These are phyloP conservation scores for Podila clonocystis DNA, from an alignment of 192 early-diverging fungal species.

Conservation along the genomic window DNA sequence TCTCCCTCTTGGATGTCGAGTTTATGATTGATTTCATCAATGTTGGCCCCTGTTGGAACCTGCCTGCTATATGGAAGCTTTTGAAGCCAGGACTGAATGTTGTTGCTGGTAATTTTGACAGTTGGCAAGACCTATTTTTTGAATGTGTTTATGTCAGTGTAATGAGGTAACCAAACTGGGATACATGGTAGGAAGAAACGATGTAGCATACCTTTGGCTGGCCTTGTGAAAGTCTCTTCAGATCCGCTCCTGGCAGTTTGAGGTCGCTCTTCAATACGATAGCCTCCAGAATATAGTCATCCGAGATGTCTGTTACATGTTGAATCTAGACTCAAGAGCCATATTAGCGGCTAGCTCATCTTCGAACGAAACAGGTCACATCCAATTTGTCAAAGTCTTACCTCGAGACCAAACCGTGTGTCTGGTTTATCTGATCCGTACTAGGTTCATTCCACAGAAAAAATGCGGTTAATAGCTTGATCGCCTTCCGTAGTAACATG, in stretches of 20 bases:
- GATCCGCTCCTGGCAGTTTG: slow-evolving; percentile 45
- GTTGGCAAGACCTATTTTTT: slow-evolving; percentile 22
- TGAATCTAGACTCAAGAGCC: slow-evolving; percentile 36
- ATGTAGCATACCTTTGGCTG: slow-evolving; percentile 11
- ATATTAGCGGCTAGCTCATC: too few relatives aligned
- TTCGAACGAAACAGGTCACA: too few relatives aligned
- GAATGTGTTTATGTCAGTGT: background rate
- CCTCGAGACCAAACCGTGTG: slow-evolving; percentile 81
- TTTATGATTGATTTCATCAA: slow-evolving; percentile 18
- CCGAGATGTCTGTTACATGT: slow-evolving; percentile 33
- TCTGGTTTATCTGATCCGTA: slow-evolving; percentile 96
- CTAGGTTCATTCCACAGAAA: slow-evolving; percentile 7
- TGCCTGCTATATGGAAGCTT: slow-evolving; percentile 38
- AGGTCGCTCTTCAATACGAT: slow-evolving; percentile 60
- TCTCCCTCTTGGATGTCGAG: slow-evolving; percentile 64
- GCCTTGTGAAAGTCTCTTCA: slow-evolving; percentile 19
- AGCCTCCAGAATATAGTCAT: slow-evolving; percentile 55
- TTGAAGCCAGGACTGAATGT: slow-evolving; percentile 49
- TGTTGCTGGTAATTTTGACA: slow-evolving; percentile 61
- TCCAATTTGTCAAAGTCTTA: slow-evolving; percentile 17
- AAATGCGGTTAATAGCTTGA: too few relatives aligned
- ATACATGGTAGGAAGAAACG: background rate
- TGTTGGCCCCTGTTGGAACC: slow-evolving; percentile 12
- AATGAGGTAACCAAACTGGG: background rate
- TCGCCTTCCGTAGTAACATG: background rate